A percentile compares a stretch with the other conserved stretches of the same genome.
These are phyloP conservation scores for Pseudogymnoascus sp. DNA, from an alignment of 2,329 filamentous ascomycete species.

Conservation along the genomic window DNA sequence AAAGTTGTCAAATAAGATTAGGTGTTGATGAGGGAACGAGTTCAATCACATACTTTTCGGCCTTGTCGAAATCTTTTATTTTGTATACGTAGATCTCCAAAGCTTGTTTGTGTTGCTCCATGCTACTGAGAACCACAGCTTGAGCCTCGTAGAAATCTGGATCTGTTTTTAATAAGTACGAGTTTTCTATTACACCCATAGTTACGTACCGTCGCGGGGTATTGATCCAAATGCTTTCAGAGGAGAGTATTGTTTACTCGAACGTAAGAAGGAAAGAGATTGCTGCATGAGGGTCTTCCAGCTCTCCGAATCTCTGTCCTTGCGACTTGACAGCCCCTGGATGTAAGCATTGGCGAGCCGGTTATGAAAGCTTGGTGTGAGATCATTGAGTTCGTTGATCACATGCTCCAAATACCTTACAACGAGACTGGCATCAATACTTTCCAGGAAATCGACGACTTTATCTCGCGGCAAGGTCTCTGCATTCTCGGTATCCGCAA, in stretches of 20 bases:
- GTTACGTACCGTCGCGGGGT: conserved; percentile 62
- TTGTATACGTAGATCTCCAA: conserved; percentile 98
- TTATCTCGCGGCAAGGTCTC: conserved; percentile 73
- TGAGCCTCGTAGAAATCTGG: conserved; percentile 80
- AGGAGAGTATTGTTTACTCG: conserved; percentile 72
- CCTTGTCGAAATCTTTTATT: conserved; percentile 75
- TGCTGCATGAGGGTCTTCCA: conserved; percentile 54
- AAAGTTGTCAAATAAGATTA: conserved; percentile 14
- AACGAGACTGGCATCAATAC: conserved; percentile 62
- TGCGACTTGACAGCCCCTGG: conserved; percentile 32
- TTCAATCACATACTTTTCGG: conserved; percentile 65
- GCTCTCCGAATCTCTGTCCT: conserved; percentile 35
- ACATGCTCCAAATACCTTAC: conserved; percentile 84
- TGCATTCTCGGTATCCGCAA: conserved; percentile 89
- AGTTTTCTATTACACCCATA: neutral
- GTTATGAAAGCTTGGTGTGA: conserved; percentile 81
- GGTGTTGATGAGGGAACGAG: neutral
- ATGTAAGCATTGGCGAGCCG: conserved; percentile 67
- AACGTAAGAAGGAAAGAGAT: conserved; percentile 65
- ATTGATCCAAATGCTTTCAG: conserved; percentile 69
- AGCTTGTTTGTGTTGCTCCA: conserved; percentile 91
- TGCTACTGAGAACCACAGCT: conserved; percentile 85
- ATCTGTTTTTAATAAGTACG: conserved; percentile 42
- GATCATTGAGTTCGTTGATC: conserved; percentile 76
- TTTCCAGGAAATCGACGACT: conserved; percentile 65